Base-by-base conservation (phyloP, 2,329 filamentous ascomycete genomes). In the Calcarisporium arbuscula region DNA sequence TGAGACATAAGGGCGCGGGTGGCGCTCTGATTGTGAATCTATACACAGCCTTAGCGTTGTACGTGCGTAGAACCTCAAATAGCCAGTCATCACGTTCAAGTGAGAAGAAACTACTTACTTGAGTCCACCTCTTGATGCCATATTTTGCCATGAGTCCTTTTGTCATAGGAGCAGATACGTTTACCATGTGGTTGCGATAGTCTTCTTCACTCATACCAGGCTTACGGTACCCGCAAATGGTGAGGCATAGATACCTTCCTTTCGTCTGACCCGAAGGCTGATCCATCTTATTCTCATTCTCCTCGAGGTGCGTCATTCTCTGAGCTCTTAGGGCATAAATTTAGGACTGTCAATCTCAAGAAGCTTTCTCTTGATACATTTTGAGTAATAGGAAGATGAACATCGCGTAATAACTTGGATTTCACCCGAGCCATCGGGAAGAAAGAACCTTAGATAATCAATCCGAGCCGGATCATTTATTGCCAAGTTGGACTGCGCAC, bases 81-180 rank as follows among this genome's bases (percentile, higher is more conserved):
- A n/a, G n/a, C n/a, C n/a, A n/a, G n/a, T n/a, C 16, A 5, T 32
- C n/a, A n/a, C n/a, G n/a, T n/a, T n/a, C 12, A 25, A 16, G 32
- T 14, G 20, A 14, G 7, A n/a, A 29, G 12, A 9, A 9, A 32
- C 35, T 8, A 34, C 46, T 45, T 34, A 66, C 64, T 52, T 54
- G 45, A 1, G 64, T 70, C 65, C 65, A 72, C 34, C 64, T 42
- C 38, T 57, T 58, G 8, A 72, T 49, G 0, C 66, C 66, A 36
- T 71, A 69, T 39, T 70, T 67, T 2, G 59, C 62, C 65, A 72
- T 68, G 3, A 72, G 52, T 11, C 55, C 61, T 34, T 65, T 62
- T 4, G 61, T 64, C 53, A 72, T 50, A 0, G 67, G 66, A 0
- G 64, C 68, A 6, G 59, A 64, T 2, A 68, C 48, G 4, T 70